These are phyloP conservation scores for Ensete glaucum DNA, from an alignment of 176 grass and related monocot species.

Conservation along the genomic window DNA sequence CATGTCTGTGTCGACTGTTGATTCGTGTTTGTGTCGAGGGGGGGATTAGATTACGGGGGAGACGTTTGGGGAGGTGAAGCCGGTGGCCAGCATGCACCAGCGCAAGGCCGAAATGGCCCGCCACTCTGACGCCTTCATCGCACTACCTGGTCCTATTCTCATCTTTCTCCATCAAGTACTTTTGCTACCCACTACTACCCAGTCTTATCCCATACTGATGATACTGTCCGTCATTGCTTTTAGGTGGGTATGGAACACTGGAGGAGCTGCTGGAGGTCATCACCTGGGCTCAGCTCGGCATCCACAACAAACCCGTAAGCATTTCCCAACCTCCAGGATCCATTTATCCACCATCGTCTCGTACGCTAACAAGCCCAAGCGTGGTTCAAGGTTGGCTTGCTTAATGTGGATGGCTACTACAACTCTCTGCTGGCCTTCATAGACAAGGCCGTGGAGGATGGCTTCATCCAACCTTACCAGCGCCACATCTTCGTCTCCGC, in stretches of 20 bases:
- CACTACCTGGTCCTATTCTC: constrained; percentile 41
- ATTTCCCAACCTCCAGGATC: neutral
- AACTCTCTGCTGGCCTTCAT: constrained; percentile 83
- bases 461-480: constrained; percentile 75
- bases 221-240: neutral
- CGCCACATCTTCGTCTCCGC: constrained; percentile 87
- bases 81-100: constrained; percentile 81
- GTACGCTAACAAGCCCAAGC: neutral
- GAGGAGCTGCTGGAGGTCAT: constrained; percentile 95
- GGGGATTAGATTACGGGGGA: constrained; percentile 53
- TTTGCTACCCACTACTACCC: neutral
- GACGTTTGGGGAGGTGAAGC: constrained; percentile 75
- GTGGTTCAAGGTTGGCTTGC: constrained; percentile 51
- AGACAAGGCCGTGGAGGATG: constrained; percentile 95
- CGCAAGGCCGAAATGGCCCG: constrained; percentile 97
- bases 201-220: neutral
- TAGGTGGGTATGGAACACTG: constrained; percentile 90
- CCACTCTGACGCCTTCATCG: constrained; percentile 88
- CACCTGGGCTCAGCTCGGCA: constrained; percentile 88
- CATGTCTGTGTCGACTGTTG: too few species aligned
- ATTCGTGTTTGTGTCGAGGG: too few species aligned
- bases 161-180: neutral
- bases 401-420: constrained; percentile 97
- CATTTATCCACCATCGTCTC: neutral
- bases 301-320: constrained; percentile 88